Evolutionary conservation across 768 basidiomycete genomes (phyloP).

Genomic region (Gautieria morchelliformis): DNA sequence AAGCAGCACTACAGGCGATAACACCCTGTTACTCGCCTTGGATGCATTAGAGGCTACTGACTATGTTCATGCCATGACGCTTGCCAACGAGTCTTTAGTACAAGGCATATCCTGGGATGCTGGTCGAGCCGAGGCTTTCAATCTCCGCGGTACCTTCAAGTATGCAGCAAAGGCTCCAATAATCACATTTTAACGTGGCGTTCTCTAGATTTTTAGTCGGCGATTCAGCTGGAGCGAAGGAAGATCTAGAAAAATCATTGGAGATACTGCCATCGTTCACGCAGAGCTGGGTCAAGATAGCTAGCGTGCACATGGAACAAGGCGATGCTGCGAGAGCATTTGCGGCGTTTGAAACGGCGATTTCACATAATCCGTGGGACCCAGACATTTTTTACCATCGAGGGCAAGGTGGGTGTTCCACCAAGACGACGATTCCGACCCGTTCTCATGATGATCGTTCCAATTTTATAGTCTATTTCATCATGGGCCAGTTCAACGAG

Average conservation of each 20-base stretch:
- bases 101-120: slow-evolving; percentile 73
- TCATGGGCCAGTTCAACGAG: slow-evolving; percentile 78
- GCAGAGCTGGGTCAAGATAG: slow-evolving; percentile 92
- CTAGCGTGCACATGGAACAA: slow-evolving; percentile 95
- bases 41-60: slow-evolving; percentile 79
- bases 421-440: not conserved
- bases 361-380: slow-evolving; percentile 71
- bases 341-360: slow-evolving; percentile 85
- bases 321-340: slow-evolving; percentile 74
- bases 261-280: slow-evolving; percentile 58
- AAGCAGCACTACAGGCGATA: slow-evolving; percentile 68
- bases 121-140: slow-evolving; percentile 80
- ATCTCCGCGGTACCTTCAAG: slow-evolving; percentile 95
- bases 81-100: slow-evolving; percentile 77
- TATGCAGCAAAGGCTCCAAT: slow-evolving; percentile 21
- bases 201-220: slow-evolving; percentile 71
- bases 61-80: slow-evolving; percentile 68
- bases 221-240: slow-evolving; percentile 73
- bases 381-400: slow-evolving; percentile 98
- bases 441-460: not conserved
- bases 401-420: slow-evolving; percentile 64
- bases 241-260: slow-evolving; percentile 72
- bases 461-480: slow-evolving; percentile 66
- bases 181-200: not conserved
- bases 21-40: slow-evolving; percentile 70